These are phyloP conservation scores for Talaromyces ruber DNA, from an alignment of 495 filamentous ascomycete genomes.

Conservation along the genomic window DNA sequence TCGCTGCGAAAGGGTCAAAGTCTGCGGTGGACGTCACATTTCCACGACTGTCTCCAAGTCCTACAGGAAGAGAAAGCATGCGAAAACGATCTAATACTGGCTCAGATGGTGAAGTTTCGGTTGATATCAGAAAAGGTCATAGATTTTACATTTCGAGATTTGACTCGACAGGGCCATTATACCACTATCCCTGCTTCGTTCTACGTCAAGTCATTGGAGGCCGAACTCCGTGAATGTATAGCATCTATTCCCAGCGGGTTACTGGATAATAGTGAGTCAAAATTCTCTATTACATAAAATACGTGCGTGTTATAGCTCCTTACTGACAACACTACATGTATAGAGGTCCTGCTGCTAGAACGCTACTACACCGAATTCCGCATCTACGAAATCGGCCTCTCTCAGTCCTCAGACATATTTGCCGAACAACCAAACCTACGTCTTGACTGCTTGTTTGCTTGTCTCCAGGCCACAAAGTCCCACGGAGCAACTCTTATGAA, in stretches of 20 bases:
- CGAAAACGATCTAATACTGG: conserved; percentile 40
- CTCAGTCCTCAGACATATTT: conserved; percentile 10
- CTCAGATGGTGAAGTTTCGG: conserved; percentile 38
- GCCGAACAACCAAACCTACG: conserved; percentile 16
- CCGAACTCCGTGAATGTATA: conserved; percentile 31
- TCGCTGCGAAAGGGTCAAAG: conserved; percentile 37
- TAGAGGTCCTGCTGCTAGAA: conserved; percentile 29
- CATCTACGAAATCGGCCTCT: conserved; percentile 33
- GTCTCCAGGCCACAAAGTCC: conserved; percentile 27
- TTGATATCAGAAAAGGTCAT: conserved; percentile 28
- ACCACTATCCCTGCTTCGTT: conserved; percentile 17
- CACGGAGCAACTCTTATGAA: conserved; percentile 27
- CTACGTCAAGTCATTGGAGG: conserved; percentile 35
- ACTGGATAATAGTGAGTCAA: conserved; percentile 31
- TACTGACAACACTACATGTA: neutral
- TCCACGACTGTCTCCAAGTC: conserved; percentile 41
- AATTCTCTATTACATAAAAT: too few relatives aligned
- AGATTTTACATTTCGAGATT: neutral
- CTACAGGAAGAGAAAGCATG: conserved; percentile 37
- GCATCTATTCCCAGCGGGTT: conserved; percentile 23
- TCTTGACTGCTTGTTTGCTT: conserved; percentile 23
- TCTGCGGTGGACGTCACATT: conserved; percentile 41
- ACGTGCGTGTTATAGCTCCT: neutral
- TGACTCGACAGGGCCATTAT: neutral
- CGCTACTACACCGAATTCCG: conserved; percentile 31